Evolutionary conservation across 768 basidiomycete species (phyloP).

Genomic region (Panaeolus papilionaceus): DNA sequence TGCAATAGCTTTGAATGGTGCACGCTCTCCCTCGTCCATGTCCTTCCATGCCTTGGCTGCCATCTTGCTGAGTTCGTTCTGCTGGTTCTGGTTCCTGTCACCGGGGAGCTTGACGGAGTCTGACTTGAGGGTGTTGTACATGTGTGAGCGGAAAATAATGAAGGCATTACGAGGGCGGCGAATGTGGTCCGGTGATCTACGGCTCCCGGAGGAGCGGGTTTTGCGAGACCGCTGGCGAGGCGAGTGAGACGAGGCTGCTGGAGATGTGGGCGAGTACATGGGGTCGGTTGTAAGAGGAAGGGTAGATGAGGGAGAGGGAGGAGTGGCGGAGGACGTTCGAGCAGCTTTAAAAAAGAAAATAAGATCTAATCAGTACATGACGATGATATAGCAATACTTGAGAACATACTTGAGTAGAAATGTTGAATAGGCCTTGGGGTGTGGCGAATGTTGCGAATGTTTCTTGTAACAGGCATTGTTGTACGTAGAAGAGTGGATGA

Average conservation of each 20-base stretch:
- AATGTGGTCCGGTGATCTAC: constrained; percentile 27
- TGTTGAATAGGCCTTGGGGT: not conserved
- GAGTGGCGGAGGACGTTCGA: not conserved
- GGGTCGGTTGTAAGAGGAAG: not conserved
- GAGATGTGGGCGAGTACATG: constrained; percentile 15
- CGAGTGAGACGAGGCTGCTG: constrained; percentile 18
- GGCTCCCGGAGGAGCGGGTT: constrained; percentile 2
- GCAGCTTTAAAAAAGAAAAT: not conserved
- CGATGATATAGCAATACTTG: not conserved
- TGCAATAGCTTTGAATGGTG: constrained; percentile 26
- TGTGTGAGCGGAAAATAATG: constrained; percentile 41
- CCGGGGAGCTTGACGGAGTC: constrained; percentile 17
- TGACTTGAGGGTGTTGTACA: constrained; percentile 24
- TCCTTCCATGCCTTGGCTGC: constrained; percentile 39
- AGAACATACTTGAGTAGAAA: not conserved
- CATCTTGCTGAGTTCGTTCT: constrained; percentile 40
- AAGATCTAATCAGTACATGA: not conserved
- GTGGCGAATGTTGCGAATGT: not conserved
- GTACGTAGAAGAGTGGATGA: not conserved
- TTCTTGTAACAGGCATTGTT: not conserved
- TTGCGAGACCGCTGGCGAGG: constrained; percentile 22
- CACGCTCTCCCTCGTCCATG: constrained; percentile 30
- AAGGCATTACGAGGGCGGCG: constrained; percentile 48
- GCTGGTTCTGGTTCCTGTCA: constrained; percentile 30
- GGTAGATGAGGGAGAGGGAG: not conserved